Base-by-base conservation (phyloP, 768 basidiomycete genomes). In the Daedaleopsis nitida region DNA sequence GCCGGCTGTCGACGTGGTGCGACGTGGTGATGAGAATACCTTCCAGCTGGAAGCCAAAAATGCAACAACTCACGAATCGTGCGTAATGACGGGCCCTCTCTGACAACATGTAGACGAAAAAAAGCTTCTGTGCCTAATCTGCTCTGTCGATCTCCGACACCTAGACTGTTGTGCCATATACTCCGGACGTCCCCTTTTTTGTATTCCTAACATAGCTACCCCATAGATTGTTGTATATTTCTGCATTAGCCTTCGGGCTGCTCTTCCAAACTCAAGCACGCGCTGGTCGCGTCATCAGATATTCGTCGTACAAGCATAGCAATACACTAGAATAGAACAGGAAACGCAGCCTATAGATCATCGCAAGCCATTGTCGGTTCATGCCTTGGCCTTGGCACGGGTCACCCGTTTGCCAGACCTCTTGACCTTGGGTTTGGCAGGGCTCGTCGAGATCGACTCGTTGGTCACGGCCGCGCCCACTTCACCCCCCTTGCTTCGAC, bases 1-100 rank as follows among this genome's bases (percentile, higher is more conserved):
- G 88, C 2, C 81, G 92, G 43, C 74, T 94, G 57, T 75, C 75
- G 24, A 73, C 76, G 63, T 97, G 93, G 96, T 82, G 81, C 6
- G 77, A 84, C 39, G 83, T 84, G 10, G 82, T 91, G 34, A 77
- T 80, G 57, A 84, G 83, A 70, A 86, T 94, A 39, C 91, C 92
- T 44, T 90, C 91, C 2, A 86, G 84, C 66, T 96, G 94, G 94
- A 85, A 81, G 58, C 58, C 62, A 14, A 64, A 64, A 49, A 49
- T 13, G 21, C 19, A 49, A 49, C 16, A 45, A 21, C 19, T 21
- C 35, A 49, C 21, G 32, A 49, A 57, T 19, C 13, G 44, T 9
- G 32, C 17, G 24, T 47, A 56, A 35, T 34, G 23, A 34, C 38
- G 38, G 27, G 27, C 27, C 27, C 27, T 13, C 39, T 17, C 34